Conservation (phyloP, 2,329 filamentous ascomycete genomes). For the Aureobasidium melanogenum region DNA sequence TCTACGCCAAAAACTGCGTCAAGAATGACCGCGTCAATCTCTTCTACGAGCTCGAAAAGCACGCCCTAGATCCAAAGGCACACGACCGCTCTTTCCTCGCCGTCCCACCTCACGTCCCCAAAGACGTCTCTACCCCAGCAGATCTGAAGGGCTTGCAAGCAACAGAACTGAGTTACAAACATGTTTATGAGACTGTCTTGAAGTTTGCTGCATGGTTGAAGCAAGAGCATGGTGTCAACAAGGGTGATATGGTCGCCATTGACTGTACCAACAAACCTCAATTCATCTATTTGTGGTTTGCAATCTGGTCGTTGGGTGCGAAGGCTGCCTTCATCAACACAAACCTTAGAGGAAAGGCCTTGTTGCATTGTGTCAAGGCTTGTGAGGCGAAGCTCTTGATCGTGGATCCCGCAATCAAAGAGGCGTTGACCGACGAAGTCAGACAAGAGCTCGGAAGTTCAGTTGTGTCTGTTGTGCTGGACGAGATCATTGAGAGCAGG, state of each 20-base stretch:
- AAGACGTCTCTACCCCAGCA: slow-evolving; percentile 16
- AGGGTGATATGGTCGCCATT: slow-evolving; percentile 69
- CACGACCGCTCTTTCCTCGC: slow-evolving; percentile 23
- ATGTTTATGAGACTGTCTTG: slow-evolving; percentile 61
- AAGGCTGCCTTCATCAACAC: slow-evolving; percentile 84
- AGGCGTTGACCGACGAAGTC: slow-evolving; percentile 48
- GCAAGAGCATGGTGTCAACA: slow-evolving; percentile 52
- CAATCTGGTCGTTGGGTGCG: slow-evolving; percentile 74
- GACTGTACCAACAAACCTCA: slow-evolving; percentile 74
- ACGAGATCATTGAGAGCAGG: slow-evolving; percentile 47
- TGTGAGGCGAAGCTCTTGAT: slow-evolving; percentile 60
- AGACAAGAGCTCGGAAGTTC: slow-evolving; percentile 34
- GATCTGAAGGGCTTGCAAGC: slow-evolving; percentile 2
- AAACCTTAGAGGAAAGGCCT: slow-evolving; percentile 61
- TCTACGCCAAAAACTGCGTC: slow-evolving; percentile 43
- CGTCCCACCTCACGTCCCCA: slow-evolving; percentile 20
- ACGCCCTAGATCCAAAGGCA: slow-evolving; percentile 48
- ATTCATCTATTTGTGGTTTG: slow-evolving; percentile 67
- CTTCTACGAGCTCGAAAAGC: slow-evolving; percentile 67
- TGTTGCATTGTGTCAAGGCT: slow-evolving; percentile 65
- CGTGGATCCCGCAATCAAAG: slow-evolving; percentile 54
- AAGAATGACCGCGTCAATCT: slow-evolving; percentile 53
- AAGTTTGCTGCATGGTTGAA: slow-evolving; percentile 70
- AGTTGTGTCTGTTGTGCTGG: slow-evolving; percentile 52
- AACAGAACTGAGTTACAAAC: slow-evolving; percentile 60